Conservation (phyloP, 1,284 basidiomycete genomes). For the Ganoderma meredithae region DNA sequence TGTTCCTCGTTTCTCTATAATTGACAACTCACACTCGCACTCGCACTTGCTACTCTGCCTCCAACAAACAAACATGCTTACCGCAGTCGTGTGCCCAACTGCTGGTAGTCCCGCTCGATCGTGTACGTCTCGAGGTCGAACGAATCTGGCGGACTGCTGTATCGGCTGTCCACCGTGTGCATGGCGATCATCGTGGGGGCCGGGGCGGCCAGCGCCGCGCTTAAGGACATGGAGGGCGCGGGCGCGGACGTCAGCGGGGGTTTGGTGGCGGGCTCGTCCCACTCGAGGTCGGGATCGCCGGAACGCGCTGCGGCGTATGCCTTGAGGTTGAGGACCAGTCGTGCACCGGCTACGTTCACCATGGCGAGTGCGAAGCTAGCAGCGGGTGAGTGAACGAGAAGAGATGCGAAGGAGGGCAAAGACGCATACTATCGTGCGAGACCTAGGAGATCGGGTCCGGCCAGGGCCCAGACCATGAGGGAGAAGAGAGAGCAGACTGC, state of each 20-base stretch:
- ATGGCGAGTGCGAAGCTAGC: slow-evolving; percentile 42
- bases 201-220: slow-evolving; percentile 18
- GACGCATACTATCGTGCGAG: slow-evolving; percentile 42
- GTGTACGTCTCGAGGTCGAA: slow-evolving; percentile 41
- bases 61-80: slow-evolving; percentile 7
- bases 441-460: slow-evolving; percentile 40
- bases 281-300: slow-evolving; percentile 28
- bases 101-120: slow-evolving; percentile 42
- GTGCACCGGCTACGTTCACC: slow-evolving; percentile 41
- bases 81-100: slow-evolving; percentile 39
- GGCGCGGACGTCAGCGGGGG: background rate
- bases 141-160: background rate
- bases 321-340: slow-evolving; percentile 42
- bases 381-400: background rate
- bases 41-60: background rate
- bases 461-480: slow-evolving; percentile 44
- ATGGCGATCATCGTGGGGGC: slow-evolving; percentile 9
- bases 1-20: background rate
- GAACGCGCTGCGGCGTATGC: slow-evolving; percentile 35
- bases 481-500: slow-evolving; percentile 43
- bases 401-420: background rate
- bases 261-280: slow-evolving; percentile 17
- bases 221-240: slow-evolving; percentile 11
- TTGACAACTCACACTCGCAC: no score
- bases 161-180: slow-evolving; percentile 6